Conservation (phyloP, 768 basidiomycete genomes). For the Boletus coccyginus region DNA sequence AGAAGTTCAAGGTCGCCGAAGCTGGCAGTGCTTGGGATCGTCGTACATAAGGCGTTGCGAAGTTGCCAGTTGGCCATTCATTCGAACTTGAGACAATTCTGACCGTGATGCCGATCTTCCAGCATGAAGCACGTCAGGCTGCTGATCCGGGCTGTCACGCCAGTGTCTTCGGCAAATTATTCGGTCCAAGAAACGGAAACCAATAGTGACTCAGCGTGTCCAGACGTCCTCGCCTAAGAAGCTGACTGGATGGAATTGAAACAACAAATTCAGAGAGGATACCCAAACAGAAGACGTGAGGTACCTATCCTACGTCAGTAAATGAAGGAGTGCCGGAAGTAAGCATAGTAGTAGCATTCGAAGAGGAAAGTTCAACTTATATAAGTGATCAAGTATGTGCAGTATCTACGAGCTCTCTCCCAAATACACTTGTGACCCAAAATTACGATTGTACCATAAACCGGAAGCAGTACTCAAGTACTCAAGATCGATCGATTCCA, state of each 20-base stretch:
- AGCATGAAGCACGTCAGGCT: neutral
- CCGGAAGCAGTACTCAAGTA: neutral
- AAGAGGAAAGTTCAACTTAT: too few species aligned
- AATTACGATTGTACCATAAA: neutral
- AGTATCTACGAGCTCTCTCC: neutral
- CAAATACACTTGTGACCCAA: neutral
- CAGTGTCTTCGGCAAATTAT: neutral
- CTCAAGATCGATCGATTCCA: neutral
- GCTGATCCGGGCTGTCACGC: neutral
- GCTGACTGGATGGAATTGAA: too few species aligned
- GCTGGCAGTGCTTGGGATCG: neutral
- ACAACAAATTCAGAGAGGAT: too few species aligned
- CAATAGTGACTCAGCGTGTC: neutral
- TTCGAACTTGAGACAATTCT: too few species aligned
- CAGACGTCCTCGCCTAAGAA: neutral
- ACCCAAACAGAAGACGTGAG: too few species aligned
- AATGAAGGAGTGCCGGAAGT: too few species aligned
- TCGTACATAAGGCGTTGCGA: neutral
- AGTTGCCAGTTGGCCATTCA: neutral
- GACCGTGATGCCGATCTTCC: too few species aligned
- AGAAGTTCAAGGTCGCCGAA: too few species aligned
- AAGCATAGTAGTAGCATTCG: too few species aligned
- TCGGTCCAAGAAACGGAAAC: neutral
- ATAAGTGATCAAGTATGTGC: too few species aligned
- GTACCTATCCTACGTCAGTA: too few species aligned